phyloP scores from a whole-genome alignment of 768 basidiomycete genomes.

The Boletus rubescentipes region DNA sequence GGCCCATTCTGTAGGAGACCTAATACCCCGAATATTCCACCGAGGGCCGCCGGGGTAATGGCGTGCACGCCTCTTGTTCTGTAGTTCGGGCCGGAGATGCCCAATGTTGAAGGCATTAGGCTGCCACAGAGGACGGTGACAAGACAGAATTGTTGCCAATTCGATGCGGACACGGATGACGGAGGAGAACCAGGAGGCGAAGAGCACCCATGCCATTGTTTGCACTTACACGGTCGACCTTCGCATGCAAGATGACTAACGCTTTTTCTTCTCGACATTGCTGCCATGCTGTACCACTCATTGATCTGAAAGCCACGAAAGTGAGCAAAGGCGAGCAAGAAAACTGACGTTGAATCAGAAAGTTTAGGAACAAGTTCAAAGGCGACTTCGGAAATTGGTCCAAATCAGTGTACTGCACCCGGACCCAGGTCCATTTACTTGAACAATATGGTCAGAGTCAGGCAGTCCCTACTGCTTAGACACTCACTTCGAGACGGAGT shows the following conservation, averaged over 20 bases:
- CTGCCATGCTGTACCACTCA: not conserved
- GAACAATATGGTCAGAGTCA: too few species aligned
- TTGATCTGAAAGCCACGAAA: not conserved
- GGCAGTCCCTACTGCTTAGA: not conserved
- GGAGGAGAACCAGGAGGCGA: not conserved
- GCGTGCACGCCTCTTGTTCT: constrained; percentile 2
- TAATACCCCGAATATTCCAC: constrained; percentile 20
- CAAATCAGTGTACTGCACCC: too few species aligned
- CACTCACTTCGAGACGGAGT: not conserved
- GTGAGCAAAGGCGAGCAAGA: not conserved
- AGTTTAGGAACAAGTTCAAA: not conserved
- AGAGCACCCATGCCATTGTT: not conserved
- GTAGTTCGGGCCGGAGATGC: not conserved
- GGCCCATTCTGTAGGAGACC: constrained; percentile 21
- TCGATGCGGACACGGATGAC: not conserved
- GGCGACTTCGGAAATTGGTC: too few species aligned
- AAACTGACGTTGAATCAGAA: not conserved
- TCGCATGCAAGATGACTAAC: not conserved
- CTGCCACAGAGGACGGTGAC: constrained; percentile 8
- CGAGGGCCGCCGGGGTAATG: too few species aligned
- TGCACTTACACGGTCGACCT: not conserved
- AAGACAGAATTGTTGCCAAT: constrained; percentile 15
- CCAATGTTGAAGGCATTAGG: constrained; percentile 2
- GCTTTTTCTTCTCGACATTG: not conserved
- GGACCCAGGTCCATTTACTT: too few species aligned